Base-by-base conservation (phyloP, 2,329 filamentous ascomycete genomes). In the Cryphonectria japonica region DNA sequence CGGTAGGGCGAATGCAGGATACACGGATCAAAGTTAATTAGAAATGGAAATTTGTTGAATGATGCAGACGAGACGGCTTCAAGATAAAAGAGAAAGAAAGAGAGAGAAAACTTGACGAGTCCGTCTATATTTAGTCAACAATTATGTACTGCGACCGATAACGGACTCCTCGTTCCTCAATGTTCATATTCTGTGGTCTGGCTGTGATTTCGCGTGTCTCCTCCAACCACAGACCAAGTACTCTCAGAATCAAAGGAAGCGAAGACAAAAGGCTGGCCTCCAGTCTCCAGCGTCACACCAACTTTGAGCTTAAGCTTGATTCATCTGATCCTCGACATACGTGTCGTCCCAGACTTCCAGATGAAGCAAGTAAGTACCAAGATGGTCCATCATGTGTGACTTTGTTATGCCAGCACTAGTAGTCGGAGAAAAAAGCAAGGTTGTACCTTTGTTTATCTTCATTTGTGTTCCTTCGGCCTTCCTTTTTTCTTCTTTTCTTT, bases 371-470 rank as follows among this genome's bases (percentile, higher is more conserved):
- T n/a, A n/a, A 50, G 6, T n/a, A 16, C 13, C 3, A 16, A 37
- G 32, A n/a, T 6, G 46, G 46, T 57, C 66, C 69, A 66, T 69
- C 66, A 69, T 71, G 69, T 69, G 69, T 62, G 54, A 69, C 69
- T 61, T 29, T 29, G 32, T 71, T 41, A 69, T 71, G 69, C 66
- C 62, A 66, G 60, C 29, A 26, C 41, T 19, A 34, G 65, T 57
- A 43, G 7, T 9, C 7, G 26, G 26, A 43, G 9, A 16, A 43
- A 19, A 50, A 66, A 39, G 43, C 54, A 34, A 7, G 14, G 19
- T 22, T 39, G 9, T 6, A 61, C 19, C 19, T 59, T 61, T n/a
- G 4, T 32, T 19, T 19, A 29, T 32, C 13, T 57, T 32, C 13
- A n/a, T n/a, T 50, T 3, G 43, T 50, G 43, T 50, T 50, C 46